Evolutionary conservation across 805 yeast genomes (phyloP), one percentile per base, ranked within the genome.

Genomic region (Suhomyces prunicola): DNA sequence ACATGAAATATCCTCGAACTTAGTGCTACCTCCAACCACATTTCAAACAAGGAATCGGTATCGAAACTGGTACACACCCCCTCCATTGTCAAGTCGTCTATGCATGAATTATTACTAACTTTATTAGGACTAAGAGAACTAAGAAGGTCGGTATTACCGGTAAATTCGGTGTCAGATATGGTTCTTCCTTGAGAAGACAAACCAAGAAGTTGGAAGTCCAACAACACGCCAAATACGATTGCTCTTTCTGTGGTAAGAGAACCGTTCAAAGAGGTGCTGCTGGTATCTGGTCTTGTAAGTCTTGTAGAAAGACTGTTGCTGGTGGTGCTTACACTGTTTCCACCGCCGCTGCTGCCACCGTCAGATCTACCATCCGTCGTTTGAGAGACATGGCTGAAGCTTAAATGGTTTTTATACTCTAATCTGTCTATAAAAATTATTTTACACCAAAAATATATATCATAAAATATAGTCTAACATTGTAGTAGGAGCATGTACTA

Each of bases 131-230:
- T 82, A 94, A 96, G 84, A 93, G 99, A 89, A 94, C 99, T 71
- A 94, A 94, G 96, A 94, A 94, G 90, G 99, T 94, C 79, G 99
- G 99, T 82, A 94, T 94, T 86, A 94, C 99, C 80, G 99, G 99
- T 87, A 96, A 96, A 86, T 94, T 90, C 87, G 99, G 99, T 90
- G 97, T 94, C 84, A 92, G 99, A 87, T 94, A 94, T 86, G 97
- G 99, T 92, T 93, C 99, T 72, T 96, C 99, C 65, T 85, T 94
- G 81, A 93, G 99, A 88, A 90, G 98, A 84, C 97, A 91, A 83
- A 89, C 96, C 86, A 92, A 92, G 88, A 94, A 94, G 86, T 84
- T 94, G 81, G 99, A 96, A 84, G 87, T 90, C 73, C 97, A 91
- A 82, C 97, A 92, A 80, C 99, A 93, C 82, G 88, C 99, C 72